phyloP scores from a whole-genome alignment of 495 filamentous ascomycete species.

The Parathielavia appendiculata region DNA sequence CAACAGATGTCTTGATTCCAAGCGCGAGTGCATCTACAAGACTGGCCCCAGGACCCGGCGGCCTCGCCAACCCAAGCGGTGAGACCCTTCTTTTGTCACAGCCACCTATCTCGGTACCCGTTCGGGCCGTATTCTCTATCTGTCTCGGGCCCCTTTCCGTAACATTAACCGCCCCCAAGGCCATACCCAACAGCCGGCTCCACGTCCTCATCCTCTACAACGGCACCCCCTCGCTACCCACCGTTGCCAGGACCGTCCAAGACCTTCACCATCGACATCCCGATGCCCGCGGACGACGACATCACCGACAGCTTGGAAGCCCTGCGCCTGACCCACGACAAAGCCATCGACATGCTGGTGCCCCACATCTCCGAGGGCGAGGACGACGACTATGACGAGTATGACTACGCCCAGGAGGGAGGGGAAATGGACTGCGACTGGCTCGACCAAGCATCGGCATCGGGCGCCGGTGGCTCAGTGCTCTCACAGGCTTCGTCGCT shows the following conservation, averaged over 20 bases:
- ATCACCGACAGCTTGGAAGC: constrained; percentile 32
- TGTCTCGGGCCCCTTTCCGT: neutral
- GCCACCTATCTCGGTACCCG: too few species aligned
- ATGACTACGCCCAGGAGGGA: constrained; percentile 3
- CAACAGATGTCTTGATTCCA: constrained; percentile 45
- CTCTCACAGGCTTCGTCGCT: constrained; percentile 26
- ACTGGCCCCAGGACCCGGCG: constrained; percentile 42
- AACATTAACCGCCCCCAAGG: neutral
- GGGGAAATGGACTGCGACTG: constrained; percentile 12
- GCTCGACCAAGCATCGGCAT: constrained; percentile 11
- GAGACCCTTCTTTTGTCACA: constrained; percentile 11
- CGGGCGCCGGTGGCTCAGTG: constrained; percentile 18
- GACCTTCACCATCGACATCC: constrained; percentile 49
- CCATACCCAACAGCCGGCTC: constrained; percentile 1
- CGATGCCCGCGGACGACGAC: constrained; percentile 34
- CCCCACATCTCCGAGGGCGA: constrained; percentile 21
- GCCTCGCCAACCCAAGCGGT: constrained; percentile 35
- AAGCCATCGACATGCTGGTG: constrained; percentile 32
- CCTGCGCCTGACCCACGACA: constrained; percentile 36
- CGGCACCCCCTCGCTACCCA: neutral
- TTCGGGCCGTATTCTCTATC: neutral
- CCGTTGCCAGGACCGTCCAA: constrained; percentile 38
- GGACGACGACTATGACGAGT: constrained; percentile 20
- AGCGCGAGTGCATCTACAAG: constrained; percentile 46
- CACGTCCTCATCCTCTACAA: neutral